phyloP scores from a whole-genome alignment of 2,329 filamentous ascomycete genomes.

The Ceratocystis cacaofunesta region DNA sequence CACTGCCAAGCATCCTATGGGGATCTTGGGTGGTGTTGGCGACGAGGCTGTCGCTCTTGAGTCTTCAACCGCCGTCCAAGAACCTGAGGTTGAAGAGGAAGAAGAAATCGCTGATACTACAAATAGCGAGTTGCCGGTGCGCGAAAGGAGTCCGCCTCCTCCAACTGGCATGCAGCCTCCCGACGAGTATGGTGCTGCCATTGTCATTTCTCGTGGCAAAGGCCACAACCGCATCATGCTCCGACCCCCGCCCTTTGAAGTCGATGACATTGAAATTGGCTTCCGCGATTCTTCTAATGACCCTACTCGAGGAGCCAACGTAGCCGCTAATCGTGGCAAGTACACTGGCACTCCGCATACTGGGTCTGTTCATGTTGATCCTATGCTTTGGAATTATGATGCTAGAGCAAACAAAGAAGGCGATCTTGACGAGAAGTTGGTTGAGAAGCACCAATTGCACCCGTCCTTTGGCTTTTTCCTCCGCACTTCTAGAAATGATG shows the following conservation, averaged over 20 bases:
- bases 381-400: constrained; percentile 39
- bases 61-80: constrained; percentile 15
- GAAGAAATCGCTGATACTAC: constrained; percentile 5
- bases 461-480: constrained; percentile 40
- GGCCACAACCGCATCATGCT: constrained; percentile 40
- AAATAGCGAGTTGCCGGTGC: constrained; percentile 22
- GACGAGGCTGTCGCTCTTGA: constrained; percentile 15
- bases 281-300: constrained; percentile 45
- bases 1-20: constrained; percentile 19
- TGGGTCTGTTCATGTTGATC: constrained; percentile 39
- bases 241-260: constrained; percentile 32
- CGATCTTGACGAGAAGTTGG: constrained; percentile 36
- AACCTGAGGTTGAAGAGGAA: constrained; percentile 14
- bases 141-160: constrained; percentile 27
- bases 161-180: constrained; percentile 31
- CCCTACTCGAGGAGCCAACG: constrained; percentile 27
- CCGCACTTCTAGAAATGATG: constrained; percentile 32
- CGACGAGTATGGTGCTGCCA: constrained; percentile 38
- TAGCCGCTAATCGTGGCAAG: constrained; percentile 32
- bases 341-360: constrained; percentile 40
- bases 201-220: constrained; percentile 30
- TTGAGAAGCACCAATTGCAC: constrained; percentile 37
- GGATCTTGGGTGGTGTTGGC: constrained; percentile 23
- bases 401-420: constrained; percentile 32
- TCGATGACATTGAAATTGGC: constrained; percentile 40